A percentile compares a stretch with the other conserved stretches of the same genome.
These are phyloP conservation scores for Pichia sp. DNA, from an alignment of 1,139 yeast genomes.

Conservation along the genomic window DNA sequence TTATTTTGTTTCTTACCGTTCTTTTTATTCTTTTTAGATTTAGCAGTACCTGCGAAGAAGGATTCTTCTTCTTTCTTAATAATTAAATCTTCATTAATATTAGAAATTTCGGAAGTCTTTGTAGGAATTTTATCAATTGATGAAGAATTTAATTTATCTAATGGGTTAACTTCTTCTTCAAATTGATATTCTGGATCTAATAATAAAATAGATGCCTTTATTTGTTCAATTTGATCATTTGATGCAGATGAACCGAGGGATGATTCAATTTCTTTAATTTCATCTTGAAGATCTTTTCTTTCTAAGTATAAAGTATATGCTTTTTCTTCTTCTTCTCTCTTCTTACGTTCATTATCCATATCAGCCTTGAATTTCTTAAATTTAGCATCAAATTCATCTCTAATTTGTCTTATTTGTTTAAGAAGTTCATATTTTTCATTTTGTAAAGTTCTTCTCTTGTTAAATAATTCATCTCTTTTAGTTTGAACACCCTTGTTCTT, in stretches of 20 bases:
- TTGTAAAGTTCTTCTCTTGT: constrained; percentile 63
- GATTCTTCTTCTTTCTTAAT: constrained; percentile 56
- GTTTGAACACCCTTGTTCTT: constrained; percentile 60
- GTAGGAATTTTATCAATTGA: constrained; percentile 32
- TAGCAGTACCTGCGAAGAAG: constrained; percentile 44
- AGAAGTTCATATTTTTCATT: constrained; percentile 66
- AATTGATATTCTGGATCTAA: constrained; percentile 11
- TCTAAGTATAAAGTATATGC: constrained; percentile 30
- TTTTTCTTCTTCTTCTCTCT: constrained; percentile 54
- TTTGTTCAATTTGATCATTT: constrained; percentile 29
- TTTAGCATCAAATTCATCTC: constrained; percentile 63
- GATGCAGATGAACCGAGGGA: constrained; percentile 71
- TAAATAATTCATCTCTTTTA: constrained; percentile 58
- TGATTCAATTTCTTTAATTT: constrained; percentile 59
- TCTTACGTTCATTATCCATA: constrained; percentile 63
- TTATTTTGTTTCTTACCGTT: constrained; percentile 36
- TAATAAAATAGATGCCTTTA: constrained; percentile 6
- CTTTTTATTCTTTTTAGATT: constrained; percentile 32
- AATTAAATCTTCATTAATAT: constrained; percentile 61
- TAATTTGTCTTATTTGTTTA: constrained; percentile 56
- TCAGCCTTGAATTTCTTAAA: constrained; percentile 65
- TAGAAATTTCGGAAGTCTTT: constrained; percentile 41
- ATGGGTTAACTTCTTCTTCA: constrained; percentile 7
- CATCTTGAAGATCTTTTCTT: constrained; percentile 32
- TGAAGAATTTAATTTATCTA: constrained; percentile 5